These are phyloP conservation scores for Cercospora sp. DNA, from an alignment of 2,329 filamentous ascomycete species.

Conservation along the genomic window DNA sequence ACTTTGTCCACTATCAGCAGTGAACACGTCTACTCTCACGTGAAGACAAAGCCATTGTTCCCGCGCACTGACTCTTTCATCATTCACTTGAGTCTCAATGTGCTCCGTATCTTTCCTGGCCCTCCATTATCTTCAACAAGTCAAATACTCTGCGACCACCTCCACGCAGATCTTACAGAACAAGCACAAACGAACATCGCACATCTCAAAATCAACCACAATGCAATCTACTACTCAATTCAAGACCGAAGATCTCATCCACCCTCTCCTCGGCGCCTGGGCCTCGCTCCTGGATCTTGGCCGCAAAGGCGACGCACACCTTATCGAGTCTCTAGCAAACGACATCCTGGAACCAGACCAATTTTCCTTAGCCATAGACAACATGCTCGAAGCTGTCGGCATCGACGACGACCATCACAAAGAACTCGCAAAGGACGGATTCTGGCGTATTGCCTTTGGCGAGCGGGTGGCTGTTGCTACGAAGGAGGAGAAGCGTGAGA, in stretches of 20 bases:
- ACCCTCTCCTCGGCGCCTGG: background rate
- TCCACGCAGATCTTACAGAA: background rate
- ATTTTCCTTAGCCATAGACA: background rate
- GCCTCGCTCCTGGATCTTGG: background rate
- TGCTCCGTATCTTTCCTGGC: background rate
- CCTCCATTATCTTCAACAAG: background rate
- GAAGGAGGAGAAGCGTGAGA: background rate
- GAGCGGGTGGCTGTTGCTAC: background rate
- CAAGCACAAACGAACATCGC: background rate
- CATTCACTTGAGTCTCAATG: background rate
- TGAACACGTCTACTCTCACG: background rate
- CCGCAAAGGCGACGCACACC: conserved; percentile 6
- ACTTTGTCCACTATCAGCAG: background rate
- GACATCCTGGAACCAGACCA: background rate
- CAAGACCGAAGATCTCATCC: background rate
- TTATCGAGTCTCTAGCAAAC: background rate
- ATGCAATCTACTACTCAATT: background rate
- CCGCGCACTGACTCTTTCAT: background rate
- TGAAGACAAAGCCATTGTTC: background rate
- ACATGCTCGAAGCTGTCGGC: background rate
- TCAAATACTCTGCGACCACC: background rate
- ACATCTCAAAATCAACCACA: background rate
- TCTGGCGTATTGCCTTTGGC: background rate
- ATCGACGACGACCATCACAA: background rate
- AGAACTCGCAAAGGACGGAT: background rate